Evolutionary conservation across 2,329 filamentous ascomycete species (phyloP).

Genomic region (Fusarium sp.): DNA sequence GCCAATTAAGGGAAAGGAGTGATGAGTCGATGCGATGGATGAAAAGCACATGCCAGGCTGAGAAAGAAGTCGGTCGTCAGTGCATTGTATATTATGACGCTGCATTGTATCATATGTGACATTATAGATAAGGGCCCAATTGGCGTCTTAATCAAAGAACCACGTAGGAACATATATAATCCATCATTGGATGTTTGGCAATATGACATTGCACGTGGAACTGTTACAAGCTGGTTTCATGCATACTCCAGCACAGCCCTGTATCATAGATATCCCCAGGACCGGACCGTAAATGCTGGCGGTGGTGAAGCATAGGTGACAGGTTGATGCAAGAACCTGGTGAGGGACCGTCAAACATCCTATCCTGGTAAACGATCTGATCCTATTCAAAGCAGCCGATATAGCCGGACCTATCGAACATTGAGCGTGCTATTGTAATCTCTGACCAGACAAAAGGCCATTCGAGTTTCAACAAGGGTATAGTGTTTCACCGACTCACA

Average conservation of each 20-base stretch:
- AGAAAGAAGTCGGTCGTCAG: slow-evolving; percentile 30
- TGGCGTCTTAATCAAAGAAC: slow-evolving; percentile 30
- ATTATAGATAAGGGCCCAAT: slow-evolving; percentile 42
- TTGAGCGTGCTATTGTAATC: not conserved
- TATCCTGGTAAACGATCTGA: not conserved
- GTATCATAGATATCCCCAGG: not conserved
- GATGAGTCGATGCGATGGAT: slow-evolving; percentile 12
- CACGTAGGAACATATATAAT: slow-evolving; percentile 9
- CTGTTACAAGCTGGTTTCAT: not conserved
- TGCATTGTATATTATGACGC: slow-evolving; percentile 46
- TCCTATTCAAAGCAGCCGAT: not conserved
- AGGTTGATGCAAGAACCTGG: not conserved
- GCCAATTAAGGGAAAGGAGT: slow-evolving; percentile 49
- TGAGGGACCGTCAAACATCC: not conserved
- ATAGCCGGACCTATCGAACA: not conserved
- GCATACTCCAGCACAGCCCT: not conserved
- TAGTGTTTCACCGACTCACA: slow-evolving; percentile 4
- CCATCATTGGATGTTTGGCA: not conserved
- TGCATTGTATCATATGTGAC: slow-evolving; percentile 50
- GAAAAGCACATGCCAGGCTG: slow-evolving; percentile 24
- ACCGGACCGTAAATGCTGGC: not conserved
- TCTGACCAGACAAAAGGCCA: not conserved
- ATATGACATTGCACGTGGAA: not conserved
- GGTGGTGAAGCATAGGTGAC: not conserved
- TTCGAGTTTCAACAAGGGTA: slow-evolving; percentile 7